phyloP scores from a whole-genome alignment of 2,329 filamentous ascomycete genomes.

The Intubia oerlemansii region DNA sequence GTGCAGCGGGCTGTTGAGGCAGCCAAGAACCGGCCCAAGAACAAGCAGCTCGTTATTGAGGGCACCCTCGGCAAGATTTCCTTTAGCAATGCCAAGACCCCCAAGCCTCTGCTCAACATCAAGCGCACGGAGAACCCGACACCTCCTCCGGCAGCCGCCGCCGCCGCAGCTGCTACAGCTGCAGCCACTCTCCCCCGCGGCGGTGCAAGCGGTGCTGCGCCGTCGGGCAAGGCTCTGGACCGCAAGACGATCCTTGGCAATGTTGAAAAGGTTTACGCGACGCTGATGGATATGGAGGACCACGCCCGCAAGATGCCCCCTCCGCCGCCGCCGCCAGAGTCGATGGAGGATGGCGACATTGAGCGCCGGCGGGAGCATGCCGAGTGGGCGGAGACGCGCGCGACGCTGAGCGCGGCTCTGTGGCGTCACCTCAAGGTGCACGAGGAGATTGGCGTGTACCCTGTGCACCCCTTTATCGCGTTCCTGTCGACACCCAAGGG shows the following conservation, averaged over 20 bases:
- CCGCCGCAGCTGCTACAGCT: conserved; percentile 13
- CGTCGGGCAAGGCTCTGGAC: conserved; percentile 31
- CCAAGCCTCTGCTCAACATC: conserved; percentile 84
- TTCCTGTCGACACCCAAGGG: conserved; percentile 90
- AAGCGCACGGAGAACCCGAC: conserved; percentile 47
- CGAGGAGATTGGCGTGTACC: conserved; percentile 62
- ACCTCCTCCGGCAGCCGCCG: conserved; percentile 14
- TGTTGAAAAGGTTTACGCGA: conserved; percentile 74
- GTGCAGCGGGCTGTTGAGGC: conserved; percentile 94
- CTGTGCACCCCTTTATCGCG: conserved; percentile 82
- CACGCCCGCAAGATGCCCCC: conserved; percentile 62
- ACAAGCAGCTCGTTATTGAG: conserved; percentile 89
- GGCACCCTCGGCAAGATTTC: conserved; percentile 95
- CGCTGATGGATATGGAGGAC: conserved; percentile 84
- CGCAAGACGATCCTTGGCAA: conserved; percentile 67
- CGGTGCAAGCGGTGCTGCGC: neutral
- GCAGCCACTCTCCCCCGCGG: neutral
- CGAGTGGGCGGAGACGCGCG: conserved; percentile 55
- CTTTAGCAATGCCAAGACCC: conserved; percentile 96
- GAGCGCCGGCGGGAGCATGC: conserved; percentile 53
- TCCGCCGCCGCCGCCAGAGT: too few species aligned
- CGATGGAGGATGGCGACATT: conserved; percentile 40
- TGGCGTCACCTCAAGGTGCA: conserved; percentile 84
- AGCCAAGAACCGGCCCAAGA: conserved; percentile 93
- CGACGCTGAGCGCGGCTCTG: conserved; percentile 54